A percentile compares a stretch with the other conserved stretches of the same genome.
Conservation (phyloP, 305 asterid genomes). For the Petunia hybrid region DNA sequence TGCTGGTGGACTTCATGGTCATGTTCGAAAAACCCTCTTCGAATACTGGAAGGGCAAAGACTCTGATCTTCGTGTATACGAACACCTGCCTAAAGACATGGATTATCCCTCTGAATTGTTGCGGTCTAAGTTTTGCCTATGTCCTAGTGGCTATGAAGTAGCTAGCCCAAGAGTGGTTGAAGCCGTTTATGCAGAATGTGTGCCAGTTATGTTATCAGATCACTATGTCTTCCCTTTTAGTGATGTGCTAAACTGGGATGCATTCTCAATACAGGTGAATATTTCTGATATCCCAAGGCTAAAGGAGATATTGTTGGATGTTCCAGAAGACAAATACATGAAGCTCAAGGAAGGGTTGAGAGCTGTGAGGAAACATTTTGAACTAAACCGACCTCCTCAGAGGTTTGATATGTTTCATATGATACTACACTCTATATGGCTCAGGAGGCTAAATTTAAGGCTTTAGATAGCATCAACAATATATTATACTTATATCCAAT, state of each 20-base stretch:
- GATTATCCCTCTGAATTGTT: slow-evolving; percentile 66
- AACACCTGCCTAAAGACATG: slow-evolving; percentile 59
- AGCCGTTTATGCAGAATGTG: slow-evolving; percentile 84
- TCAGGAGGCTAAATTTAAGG: slow-evolving; percentile 71
- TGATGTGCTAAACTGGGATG: slow-evolving; percentile 90
- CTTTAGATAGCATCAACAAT: slow-evolving; percentile 32
- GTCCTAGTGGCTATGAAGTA: slow-evolving; percentile 95
- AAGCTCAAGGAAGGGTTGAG: slow-evolving; percentile 70
- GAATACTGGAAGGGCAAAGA: slow-evolving; percentile 76
- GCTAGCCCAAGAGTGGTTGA: slow-evolving; percentile 95
- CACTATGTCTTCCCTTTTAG: slow-evolving; percentile 84
- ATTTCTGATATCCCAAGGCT: slow-evolving; percentile 61
- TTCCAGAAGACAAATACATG: slow-evolving; percentile 54
- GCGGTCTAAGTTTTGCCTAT: slow-evolving; percentile 74
- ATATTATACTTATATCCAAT: neutral
- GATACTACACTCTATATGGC: slow-evolving; percentile 93
- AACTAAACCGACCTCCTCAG: slow-evolving; percentile 65
- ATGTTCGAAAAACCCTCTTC: slow-evolving; percentile 73
- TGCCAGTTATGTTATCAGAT: slow-evolving; percentile 78
- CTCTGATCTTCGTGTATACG: slow-evolving; percentile 62
- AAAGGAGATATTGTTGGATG: slow-evolving; percentile 66
- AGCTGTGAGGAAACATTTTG: slow-evolving; percentile 79
- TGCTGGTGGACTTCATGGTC: slow-evolving; percentile 90
- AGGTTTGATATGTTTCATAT: slow-evolving; percentile 84
- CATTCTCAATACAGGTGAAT: slow-evolving; percentile 68